phyloP scores from a whole-genome alignment of 176 grass and related monocot species.

The Oryza meyeriana region DNA sequence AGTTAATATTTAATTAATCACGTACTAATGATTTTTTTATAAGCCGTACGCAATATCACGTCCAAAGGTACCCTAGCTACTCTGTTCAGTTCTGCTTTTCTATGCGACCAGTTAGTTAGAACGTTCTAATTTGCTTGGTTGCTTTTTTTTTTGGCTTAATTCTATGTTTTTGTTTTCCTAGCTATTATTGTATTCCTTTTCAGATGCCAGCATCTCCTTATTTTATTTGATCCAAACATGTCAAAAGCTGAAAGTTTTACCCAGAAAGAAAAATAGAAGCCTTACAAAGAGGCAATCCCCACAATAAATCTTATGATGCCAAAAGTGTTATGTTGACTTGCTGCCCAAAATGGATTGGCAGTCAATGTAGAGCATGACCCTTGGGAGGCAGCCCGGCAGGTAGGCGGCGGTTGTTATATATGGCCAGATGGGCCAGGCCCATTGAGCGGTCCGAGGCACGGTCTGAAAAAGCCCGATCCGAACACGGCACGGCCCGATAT shows the following conservation, averaged over 20 bases:
- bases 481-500: too few species aligned
- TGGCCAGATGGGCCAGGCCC: too few species aligned
- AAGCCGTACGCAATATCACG: too few species aligned
- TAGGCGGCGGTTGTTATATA: not conserved
- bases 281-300: not conserved
- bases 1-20: too few species aligned
- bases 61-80: too few species aligned
- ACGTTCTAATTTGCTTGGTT: too few species aligned
- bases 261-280: not conserved
- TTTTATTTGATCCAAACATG: not conserved
- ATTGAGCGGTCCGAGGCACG: too few species aligned
- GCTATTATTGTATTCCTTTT: not conserved
- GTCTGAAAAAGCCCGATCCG: too few species aligned
- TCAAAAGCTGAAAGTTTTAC: not conserved
- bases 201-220: too few species aligned
- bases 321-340: not conserved
- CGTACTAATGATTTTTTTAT: too few species aligned
- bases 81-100: too few species aligned
- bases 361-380: not conserved
- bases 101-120: too few species aligned
- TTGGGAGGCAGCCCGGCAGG: not conserved
- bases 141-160: not conserved
- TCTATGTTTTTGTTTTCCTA: not conserved
- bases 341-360: not conserved
- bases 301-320: not conserved